Conservation (phyloP, 768 basidiomycete species). For the Cyclocybe aegerita region DNA sequence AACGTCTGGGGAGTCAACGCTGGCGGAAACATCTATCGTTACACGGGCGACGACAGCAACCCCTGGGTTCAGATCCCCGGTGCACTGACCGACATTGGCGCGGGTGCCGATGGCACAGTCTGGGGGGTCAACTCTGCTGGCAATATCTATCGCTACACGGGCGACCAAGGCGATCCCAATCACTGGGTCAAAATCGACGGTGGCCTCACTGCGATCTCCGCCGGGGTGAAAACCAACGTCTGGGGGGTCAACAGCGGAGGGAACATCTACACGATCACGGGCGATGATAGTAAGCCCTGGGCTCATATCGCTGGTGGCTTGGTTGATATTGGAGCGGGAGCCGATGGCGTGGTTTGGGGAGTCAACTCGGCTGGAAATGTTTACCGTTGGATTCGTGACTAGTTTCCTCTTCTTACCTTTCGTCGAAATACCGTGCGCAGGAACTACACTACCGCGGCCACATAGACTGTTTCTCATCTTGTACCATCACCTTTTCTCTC, state of each 20-base stretch:
- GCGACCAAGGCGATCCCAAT: constrained; percentile 9
- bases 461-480: too few species aligned
- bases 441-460: too few species aligned
- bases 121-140: constrained; percentile 8
- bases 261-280: constrained; percentile 5
- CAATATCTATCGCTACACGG: constrained; percentile 2
- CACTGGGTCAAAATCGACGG: constrained; percentile 8
- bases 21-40: not conserved
- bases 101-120: constrained; percentile 5
- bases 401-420: not conserved
- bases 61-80: constrained; percentile 8
- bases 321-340: constrained; percentile 6
- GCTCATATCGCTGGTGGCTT: constrained; percentile 2
- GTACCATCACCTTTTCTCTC: too few species aligned
- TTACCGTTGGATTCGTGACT: constrained; percentile 8
- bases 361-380: constrained; percentile 2
- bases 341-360: constrained; percentile 9
- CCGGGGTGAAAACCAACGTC: constrained; percentile 5
- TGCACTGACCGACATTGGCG: constrained; percentile 5
- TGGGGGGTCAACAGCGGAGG: constrained; percentile 7
- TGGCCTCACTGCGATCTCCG: constrained; percentile 6
- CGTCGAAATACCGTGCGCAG: too few species aligned
- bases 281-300: constrained; percentile 7
- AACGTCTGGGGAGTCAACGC: constrained; percentile 10
- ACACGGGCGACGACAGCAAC: constrained; percentile 6